Evolutionary conservation across 2,329 filamentous ascomycete species (phyloP).

Genomic region (Sordariomycetes sp.): DNA sequence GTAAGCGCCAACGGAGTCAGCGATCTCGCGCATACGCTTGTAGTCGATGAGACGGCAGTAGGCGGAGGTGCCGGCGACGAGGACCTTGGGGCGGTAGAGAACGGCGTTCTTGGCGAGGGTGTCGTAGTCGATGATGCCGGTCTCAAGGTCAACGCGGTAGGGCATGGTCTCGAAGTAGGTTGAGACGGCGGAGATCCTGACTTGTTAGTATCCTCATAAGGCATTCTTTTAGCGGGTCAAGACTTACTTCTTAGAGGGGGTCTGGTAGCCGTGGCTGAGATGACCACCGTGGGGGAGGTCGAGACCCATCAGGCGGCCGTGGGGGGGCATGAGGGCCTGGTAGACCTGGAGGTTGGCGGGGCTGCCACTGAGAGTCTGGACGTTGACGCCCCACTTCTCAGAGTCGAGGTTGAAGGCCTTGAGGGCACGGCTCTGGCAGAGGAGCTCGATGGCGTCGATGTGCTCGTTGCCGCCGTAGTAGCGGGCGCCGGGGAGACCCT

Average conservation of each 20-base stretch:
- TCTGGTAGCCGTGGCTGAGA: conserved; percentile 96
- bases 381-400: conserved; percentile 95
- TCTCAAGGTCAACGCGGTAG: conserved; percentile 79
- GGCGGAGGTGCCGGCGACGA: conserved; percentile 91
- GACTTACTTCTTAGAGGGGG: conserved; percentile 71
- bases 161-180: conserved; percentile 99
- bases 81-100: conserved; percentile 89
- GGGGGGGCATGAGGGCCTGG: conserved; percentile 90
- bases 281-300: conserved; percentile 92
- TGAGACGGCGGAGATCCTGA: conserved; percentile 83
- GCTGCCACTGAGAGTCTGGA: conserved; percentile 84
- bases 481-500: conserved; percentile 93
- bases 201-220: neutral
- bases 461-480: conserved; percentile 99
- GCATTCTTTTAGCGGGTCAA: neutral
- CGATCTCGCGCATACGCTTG: conserved; percentile 87
- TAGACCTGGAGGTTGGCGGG: conserved; percentile 98
- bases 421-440: conserved; percentile 89
- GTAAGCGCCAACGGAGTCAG: conserved; percentile 86
- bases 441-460: conserved; percentile 90
- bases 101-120: conserved; percentile 78
- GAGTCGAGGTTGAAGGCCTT: conserved; percentile 78
- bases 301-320: conserved; percentile 93
- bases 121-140: conserved; percentile 96
- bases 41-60: conserved; percentile 99